A percentile compares a stretch with the other conserved stretches of the same genome.
phyloP scores from a whole-genome alignment of 148 eudicot species.

The Nepenthes gracilis region DNA sequence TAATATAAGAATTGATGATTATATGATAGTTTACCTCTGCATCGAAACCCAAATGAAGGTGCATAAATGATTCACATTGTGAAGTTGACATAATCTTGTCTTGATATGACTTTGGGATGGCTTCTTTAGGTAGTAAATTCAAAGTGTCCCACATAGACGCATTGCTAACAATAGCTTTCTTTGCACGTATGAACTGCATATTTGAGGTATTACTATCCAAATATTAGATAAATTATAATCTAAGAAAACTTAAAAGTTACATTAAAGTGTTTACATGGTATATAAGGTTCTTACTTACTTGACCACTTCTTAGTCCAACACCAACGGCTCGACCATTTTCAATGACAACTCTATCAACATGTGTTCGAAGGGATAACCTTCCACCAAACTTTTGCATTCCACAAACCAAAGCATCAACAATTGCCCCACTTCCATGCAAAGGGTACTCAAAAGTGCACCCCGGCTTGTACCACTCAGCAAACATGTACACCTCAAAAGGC shows the following conservation, averaged over 20 bases:
- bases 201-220: not conserved
- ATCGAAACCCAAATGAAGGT: slow-evolving; percentile 93
- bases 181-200: slow-evolving; percentile 76
- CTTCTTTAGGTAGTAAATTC: slow-evolving; percentile 56
- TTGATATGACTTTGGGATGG: slow-evolving; percentile 51
- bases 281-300: slow-evolving; percentile 34
- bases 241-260: not conserved
- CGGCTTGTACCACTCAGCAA: slow-evolving; percentile 99
- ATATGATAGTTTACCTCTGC: slow-evolving; percentile 44
- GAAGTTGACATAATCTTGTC: slow-evolving; percentile 56
- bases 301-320: slow-evolving; percentile 78
- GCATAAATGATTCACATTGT: slow-evolving; percentile 98
- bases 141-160: slow-evolving; percentile 99
- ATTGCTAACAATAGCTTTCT: slow-evolving; percentile 93
- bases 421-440: slow-evolving; percentile 79
- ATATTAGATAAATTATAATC: not conserved
- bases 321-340: slow-evolving; percentile 93
- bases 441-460: slow-evolving; percentile 89
- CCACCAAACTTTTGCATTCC: slow-evolving; percentile 87
- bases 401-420: slow-evolving; percentile 82
- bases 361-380: slow-evolving; percentile 65
- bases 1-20: too few relatives aligned
- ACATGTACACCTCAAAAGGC: slow-evolving; percentile 66
- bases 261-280: too few relatives aligned
- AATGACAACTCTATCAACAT: slow-evolving; percentile 70